These are phyloP conservation scores for Coprinopsis sp. DNA, from an alignment of 768 basidiomycete species.

Conservation along the genomic window DNA sequence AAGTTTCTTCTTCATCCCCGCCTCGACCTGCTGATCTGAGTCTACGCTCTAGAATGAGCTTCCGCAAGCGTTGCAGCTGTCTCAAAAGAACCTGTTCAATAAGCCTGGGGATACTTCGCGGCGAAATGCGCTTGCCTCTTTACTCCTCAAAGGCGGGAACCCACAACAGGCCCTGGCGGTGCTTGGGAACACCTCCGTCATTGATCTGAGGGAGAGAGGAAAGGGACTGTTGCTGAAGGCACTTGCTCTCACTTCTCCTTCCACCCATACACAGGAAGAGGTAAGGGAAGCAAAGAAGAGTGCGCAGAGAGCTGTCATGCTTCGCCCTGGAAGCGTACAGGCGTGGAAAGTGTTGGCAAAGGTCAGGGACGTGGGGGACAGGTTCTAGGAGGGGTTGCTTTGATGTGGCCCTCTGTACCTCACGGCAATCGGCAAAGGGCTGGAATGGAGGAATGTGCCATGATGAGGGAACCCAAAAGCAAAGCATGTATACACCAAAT, in stretches of 20 bases:
- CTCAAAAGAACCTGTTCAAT: conserved; percentile 52
- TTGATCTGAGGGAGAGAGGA: conserved; percentile 31
- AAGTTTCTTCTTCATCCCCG: conserved; percentile 13
- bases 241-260: conserved; percentile 32
- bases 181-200: conserved; percentile 21
- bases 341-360: conserved; percentile 58
- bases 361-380: not conserved
- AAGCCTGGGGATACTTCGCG: conserved; percentile 50
- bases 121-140: conserved; percentile 49
- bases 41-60: conserved; percentile 38
- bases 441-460: not conserved
- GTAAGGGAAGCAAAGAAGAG: conserved; percentile 31
- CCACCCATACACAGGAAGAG: conserved; percentile 13
- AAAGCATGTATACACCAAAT: no score
- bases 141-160: conserved; percentile 48
- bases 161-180: conserved; percentile 41
- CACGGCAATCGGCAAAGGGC: not conserved
- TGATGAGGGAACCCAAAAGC: no score
- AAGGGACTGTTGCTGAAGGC: conserved; percentile 48
- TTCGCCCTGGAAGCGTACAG: conserved; percentile 46
- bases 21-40: not conserved
- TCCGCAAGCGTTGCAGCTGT: conserved; percentile 44
- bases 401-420: not conserved
- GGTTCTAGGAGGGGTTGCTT: not conserved
- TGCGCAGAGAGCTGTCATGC: conserved; percentile 61